Evolutionary conservation across 768 basidiomycete species (phyloP).

Genomic region (Mycena olivaceomarginata): DNA sequence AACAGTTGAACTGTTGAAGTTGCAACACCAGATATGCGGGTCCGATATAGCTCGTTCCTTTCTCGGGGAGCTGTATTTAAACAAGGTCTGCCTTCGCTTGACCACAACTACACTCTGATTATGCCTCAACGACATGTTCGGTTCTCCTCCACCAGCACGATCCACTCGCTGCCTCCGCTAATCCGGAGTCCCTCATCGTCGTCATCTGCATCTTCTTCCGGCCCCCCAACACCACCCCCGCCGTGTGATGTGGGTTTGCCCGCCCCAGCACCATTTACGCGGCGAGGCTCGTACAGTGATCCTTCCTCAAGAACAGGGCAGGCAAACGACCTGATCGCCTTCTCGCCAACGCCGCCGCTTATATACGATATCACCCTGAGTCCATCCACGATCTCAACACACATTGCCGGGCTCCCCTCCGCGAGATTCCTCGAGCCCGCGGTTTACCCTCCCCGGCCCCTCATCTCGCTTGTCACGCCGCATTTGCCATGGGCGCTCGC

Average conservation of each 20-base stretch:
- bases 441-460: neutral
- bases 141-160: neutral
- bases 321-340: neutral
- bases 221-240: neutral
- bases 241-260: neutral
- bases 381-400: neutral
- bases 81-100: too few species aligned
- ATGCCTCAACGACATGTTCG: neutral
- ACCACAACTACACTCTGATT: neutral
- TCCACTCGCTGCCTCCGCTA: neutral
- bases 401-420: neutral
- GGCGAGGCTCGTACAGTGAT: neutral
- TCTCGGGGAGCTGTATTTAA: too few species aligned
- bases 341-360: neutral
- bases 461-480: neutral
- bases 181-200: neutral
- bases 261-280: neutral
- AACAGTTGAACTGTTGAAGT: too few species aligned
- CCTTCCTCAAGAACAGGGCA: neutral
- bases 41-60: too few species aligned
- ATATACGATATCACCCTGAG: neutral
- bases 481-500: neutral
- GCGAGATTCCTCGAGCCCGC: constrained; percentile 1
- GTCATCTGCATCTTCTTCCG: neutral
- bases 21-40: too few species aligned